Conservation (phyloP, 2,329 filamentous ascomycete species). For the Nothophoma quercina region DNA sequence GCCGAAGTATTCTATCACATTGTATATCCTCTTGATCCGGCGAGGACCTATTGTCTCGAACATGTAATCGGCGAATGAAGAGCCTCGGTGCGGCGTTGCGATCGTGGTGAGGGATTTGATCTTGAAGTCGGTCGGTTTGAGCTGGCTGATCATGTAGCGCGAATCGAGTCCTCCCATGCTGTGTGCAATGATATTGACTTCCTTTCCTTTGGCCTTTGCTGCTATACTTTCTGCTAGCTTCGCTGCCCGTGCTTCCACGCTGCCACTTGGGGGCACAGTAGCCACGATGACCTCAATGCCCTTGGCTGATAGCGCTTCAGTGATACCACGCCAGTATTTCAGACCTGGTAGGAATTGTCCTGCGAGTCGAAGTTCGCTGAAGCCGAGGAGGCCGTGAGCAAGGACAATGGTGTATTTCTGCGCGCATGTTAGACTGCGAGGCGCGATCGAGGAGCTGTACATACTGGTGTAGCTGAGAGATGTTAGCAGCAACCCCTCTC, state of each 20-base stretch:
- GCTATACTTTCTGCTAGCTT: constrained; percentile 63
- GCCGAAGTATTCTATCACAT: constrained; percentile 61
- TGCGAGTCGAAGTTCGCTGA: constrained; percentile 66
- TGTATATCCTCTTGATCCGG: constrained; percentile 63
- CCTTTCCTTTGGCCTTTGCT: constrained; percentile 60
- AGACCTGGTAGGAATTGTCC: constrained; percentile 64
- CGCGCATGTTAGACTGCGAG: constrained; percentile 11
- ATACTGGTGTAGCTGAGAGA: constrained; percentile 44
- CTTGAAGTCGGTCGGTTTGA: constrained; percentile 71
- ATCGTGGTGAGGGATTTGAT: constrained; percentile 74
- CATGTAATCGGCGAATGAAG: constrained; percentile 68
- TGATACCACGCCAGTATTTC: constrained; percentile 71
- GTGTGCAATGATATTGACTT: constrained; percentile 73
- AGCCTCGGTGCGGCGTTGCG: constrained; percentile 68
- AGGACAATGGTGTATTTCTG: constrained; percentile 66
- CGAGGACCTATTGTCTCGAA: constrained; percentile 66
- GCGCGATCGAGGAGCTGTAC: constrained; percentile 26
- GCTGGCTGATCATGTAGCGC: constrained; percentile 68
- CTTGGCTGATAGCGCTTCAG: constrained; percentile 63
- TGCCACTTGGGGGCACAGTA: constrained; percentile 65
- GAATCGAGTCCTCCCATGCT: constrained; percentile 68
- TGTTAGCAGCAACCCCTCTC: constrained; percentile 20
- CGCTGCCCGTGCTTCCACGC: constrained; percentile 65
- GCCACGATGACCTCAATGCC: constrained; percentile 69
- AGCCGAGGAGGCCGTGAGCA: constrained; percentile 71